Evolutionary conservation across 495 filamentous ascomycete genomes (phyloP).

Genomic region (Lasiosphaeria hispida): DNA sequence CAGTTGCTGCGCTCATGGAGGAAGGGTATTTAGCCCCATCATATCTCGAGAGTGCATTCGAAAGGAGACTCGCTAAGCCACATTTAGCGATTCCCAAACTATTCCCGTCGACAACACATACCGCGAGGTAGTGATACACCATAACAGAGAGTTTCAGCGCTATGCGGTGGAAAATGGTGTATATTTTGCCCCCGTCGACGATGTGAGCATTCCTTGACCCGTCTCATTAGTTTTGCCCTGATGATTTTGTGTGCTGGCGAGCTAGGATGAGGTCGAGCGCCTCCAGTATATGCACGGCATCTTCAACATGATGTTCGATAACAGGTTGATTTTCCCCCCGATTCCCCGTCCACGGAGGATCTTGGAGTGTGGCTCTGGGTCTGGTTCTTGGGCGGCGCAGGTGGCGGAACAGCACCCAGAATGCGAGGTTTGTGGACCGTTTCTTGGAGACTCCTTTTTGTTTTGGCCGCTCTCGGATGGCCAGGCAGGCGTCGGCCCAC

Average conservation of each 20-base stretch:
- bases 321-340: conserved; percentile 76
- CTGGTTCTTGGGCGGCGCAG: conserved; percentile 52
- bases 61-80: conserved; percentile 20
- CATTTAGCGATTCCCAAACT: conserved; percentile 35
- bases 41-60: neutral
- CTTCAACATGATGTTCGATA: conserved; percentile 70
- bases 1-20: conserved; percentile 22
- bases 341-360: conserved; percentile 61
- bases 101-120: conserved; percentile 57
- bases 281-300: conserved; percentile 68
- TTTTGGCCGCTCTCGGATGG: neutral
- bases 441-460: neutral
- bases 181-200: conserved; percentile 81
- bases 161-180: conserved; percentile 68
- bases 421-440: conserved; percentile 63
- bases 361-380: conserved; percentile 76
- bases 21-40: conserved; percentile 25
- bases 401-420: conserved; percentile 61
- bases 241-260: conserved; percentile 5
- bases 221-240: conserved; percentile 14
- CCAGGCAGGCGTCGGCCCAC: too few species aligned
- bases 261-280: conserved; percentile 77
- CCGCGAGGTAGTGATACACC: conserved; percentile 60
- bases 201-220: conserved; percentile 54
- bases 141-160: conserved; percentile 70